A percentile compares a stretch with the other conserved stretches of the same genome.
phyloP scores from a whole-genome alignment of 257 asterid species.

The Plantago elongata region DNA sequence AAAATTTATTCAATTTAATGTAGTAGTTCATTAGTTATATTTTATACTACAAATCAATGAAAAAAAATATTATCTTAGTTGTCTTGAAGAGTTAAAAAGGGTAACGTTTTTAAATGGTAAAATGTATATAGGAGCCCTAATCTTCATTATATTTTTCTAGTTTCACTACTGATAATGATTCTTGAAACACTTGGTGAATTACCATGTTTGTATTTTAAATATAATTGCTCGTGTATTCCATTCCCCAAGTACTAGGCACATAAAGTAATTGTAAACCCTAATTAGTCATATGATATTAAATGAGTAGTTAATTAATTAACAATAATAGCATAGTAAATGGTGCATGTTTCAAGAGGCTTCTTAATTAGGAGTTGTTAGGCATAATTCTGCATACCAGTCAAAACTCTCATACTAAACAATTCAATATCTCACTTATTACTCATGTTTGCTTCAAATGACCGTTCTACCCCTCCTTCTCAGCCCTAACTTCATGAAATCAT shows the following conservation, averaged over 20 bases:
- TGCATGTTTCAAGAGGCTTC: background rate
- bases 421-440: background rate
- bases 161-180: background rate
- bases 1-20: too few species aligned
- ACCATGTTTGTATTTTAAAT: constrained; percentile 6
- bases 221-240: constrained; percentile 17
- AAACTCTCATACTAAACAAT: background rate
- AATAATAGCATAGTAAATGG: background rate
- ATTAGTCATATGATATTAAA: background rate
- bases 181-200: constrained; percentile 9
- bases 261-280: constrained; percentile 4
- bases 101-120: too few species aligned
- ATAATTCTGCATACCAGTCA: background rate
- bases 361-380: background rate
- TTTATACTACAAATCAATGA: too few species aligned
- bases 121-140: too few species aligned
- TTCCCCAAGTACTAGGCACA: background rate
- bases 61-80: too few species aligned
- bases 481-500: constrained; percentile 23
- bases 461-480: constrained; percentile 35
- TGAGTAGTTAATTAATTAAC: background rate
- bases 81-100: too few species aligned
- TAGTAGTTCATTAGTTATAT: too few species aligned
- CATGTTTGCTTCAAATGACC: constrained; percentile 18
- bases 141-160: too few species aligned